Percentiles rank a stretch among this genome's conserved stretches.
Evolutionary conservation across 2,329 filamentous ascomycete species (phyloP).

Genomic region (Phyllosticta citrichinensis): DNA sequence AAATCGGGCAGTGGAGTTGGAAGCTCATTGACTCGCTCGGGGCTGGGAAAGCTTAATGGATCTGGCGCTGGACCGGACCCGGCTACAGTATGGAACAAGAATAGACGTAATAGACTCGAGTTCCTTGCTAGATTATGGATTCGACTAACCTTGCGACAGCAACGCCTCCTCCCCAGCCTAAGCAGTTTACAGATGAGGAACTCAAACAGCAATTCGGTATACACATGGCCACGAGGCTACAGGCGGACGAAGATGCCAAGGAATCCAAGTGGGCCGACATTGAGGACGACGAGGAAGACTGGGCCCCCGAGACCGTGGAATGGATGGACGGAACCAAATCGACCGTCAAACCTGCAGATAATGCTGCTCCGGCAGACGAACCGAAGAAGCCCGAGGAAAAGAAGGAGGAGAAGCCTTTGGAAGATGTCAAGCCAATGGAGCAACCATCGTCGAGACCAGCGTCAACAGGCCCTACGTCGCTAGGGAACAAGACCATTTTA

Average conservation of each 20-base stretch:
- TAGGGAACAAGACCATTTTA: constrained; percentile 38
- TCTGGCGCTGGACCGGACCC: constrained; percentile 55
- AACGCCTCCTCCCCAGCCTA: constrained; percentile 57
- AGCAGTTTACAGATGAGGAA: constrained; percentile 79
- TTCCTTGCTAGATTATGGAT: constrained; percentile 4
- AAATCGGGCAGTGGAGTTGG: constrained; percentile 57
- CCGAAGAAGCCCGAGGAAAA: constrained; percentile 7
- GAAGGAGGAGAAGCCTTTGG: constrained; percentile 19
- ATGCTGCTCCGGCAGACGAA: constrained; percentile 23
- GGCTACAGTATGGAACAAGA: constrained; percentile 80
- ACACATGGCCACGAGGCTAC: constrained; percentile 69
- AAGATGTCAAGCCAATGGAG: constrained; percentile 29
- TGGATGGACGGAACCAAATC: constrained; percentile 86
- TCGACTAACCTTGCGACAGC: constrained; percentile 30
- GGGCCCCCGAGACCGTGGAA: constrained; percentile 74
- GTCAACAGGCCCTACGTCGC: constrained; percentile 16
- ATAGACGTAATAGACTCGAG: constrained; percentile 49
- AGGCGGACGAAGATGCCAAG: constrained; percentile 61
- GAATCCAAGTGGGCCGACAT: constrained; percentile 85
- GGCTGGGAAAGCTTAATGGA: constrained; percentile 48
- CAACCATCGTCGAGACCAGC: constrained; percentile 22
- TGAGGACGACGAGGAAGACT: constrained; percentile 80
- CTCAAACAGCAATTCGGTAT: constrained; percentile 76
- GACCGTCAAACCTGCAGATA: constrained; percentile 52
- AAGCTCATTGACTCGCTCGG: constrained; percentile 42